Base-by-base conservation (phyloP, 352 stramenopile genomes). In the Pythium guiyangense region DNA sequence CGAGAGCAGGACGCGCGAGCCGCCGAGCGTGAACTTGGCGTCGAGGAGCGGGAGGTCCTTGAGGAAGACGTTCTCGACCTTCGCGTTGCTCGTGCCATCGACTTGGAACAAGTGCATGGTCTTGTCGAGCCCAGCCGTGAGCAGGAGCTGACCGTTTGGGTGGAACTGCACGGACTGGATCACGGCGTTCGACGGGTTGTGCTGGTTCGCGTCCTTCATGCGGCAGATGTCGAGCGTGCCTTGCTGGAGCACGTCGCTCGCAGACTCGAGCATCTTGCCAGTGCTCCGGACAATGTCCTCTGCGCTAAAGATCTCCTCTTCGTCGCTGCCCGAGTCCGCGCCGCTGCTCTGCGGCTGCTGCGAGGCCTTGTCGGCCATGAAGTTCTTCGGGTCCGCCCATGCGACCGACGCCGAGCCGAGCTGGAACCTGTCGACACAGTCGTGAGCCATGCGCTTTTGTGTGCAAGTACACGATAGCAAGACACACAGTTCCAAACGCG, bases 91-190 rank as follows among this genome's bases (percentile, higher is more conserved):
- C 22, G 75, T 88, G 56, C 85, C 92, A 55, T 98, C 90, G 39
- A 97, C 71, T 57, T 97, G 88, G 66, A 98, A 98, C 12, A 98
- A 70, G 37, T 94, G 81, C 51, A 98, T 49, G n/a, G 77, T 94
- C 67, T 97, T 98, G 75, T 98, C 93, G 45, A 96, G 77, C 15
- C 91, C 91, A 4, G 84, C 91, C 0, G 92, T 96, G 0, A 97
- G 66, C 57, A 97, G 61, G 18, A 98, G 60, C 54, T 96, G 89
- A 18, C 83, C 77, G 31, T 95, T 92, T 39, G 79, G 60, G 67
- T 98, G 91, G 63, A 97, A 98, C 54, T 92, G 71, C 52, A 97
- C 78, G 42, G 85, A 84, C 60, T 92, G 84, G 27, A 98, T 82
- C 3, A 93, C 81, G 0, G 89, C 81, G 63, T 84, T 84, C 34